These are phyloP conservation scores for Pestalotiopsis fici DNA, from an alignment of 2,329 filamentous ascomycete genomes.

Conservation along the genomic window DNA sequence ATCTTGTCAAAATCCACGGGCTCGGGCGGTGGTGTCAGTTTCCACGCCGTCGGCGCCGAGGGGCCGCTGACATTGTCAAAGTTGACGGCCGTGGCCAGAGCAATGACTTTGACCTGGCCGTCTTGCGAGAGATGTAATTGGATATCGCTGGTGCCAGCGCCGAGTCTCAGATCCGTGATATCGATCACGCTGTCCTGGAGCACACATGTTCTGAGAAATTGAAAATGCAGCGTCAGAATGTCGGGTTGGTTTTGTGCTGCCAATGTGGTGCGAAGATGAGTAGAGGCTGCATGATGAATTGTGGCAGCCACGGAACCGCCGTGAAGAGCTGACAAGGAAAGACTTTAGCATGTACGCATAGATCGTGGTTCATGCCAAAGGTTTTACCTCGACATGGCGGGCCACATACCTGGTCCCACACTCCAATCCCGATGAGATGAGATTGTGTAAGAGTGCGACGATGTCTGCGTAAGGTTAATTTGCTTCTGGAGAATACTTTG, in stretches of 20 bases:
- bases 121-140: conserved; percentile 17
- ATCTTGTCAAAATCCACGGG: conserved; percentile 17
- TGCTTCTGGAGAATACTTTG: conserved; percentile 14
- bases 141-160: conserved; percentile 13
- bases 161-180: conserved; percentile 14
- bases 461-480: conserved; percentile 10
- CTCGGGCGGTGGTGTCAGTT: conserved; percentile 11
- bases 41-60: conserved; percentile 10
- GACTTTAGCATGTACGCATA: background rate
- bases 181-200: conserved; percentile 11
- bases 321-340: conserved; percentile 12
- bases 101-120: conserved; percentile 12
- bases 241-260: conserved; percentile 17
- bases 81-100: conserved; percentile 16
- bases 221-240: conserved; percentile 19
- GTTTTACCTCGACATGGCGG: background rate
- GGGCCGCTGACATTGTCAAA: conserved; percentile 17
- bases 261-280: conserved; percentile 12
- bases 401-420: conserved; percentile 11
- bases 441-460: conserved; percentile 9
- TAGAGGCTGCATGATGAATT: conserved; percentile 15
- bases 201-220: conserved; percentile 19
- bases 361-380: background rate
- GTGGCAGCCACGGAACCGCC: conserved; percentile 18
- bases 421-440: conserved; percentile 18